phyloP scores from a whole-genome alignment of 2,329 filamentous ascomycete genomes.

The Pseudopyrenochaeta lycopersici region DNA sequence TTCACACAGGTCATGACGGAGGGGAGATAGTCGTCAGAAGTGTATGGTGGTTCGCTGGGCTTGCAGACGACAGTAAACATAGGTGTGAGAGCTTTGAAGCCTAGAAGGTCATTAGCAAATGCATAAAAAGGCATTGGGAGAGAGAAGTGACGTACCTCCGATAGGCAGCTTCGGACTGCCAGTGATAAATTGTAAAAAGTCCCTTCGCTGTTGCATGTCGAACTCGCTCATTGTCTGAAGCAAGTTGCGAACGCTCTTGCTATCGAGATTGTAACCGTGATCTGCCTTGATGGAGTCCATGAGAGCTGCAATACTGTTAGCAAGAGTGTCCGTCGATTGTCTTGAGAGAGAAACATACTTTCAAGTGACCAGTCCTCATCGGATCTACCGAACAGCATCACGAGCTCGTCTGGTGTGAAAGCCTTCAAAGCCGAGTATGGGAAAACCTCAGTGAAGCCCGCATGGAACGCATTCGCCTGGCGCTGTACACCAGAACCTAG shows the following conservation, averaged over 20 bases:
- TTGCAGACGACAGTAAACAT: slow-evolving; percentile 99
- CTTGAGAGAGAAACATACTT: slow-evolving; percentile 68
- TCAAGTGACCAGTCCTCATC: slow-evolving; percentile 98
- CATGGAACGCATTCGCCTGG: slow-evolving; percentile 90
- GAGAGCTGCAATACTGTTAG: slow-evolving; percentile 68
- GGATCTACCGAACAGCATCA: slow-evolving; percentile 89
- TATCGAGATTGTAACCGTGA: slow-evolving; percentile 98
- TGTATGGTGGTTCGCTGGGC: slow-evolving; percentile 92
- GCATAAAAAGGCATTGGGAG: not conserved
- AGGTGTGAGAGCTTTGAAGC: slow-evolving; percentile 94
- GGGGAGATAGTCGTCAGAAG: slow-evolving; percentile 96
- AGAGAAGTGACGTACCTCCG: slow-evolving; percentile 72
- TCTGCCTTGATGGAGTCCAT: slow-evolving; percentile 99
- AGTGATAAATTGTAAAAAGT: slow-evolving; percentile 97
- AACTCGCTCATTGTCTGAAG: slow-evolving; percentile 95
- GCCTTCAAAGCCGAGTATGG: slow-evolving; percentile 90
- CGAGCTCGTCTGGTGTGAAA: slow-evolving; percentile 94
- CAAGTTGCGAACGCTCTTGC: slow-evolving; percentile 91
- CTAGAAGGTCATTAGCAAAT: slow-evolving; percentile 56
- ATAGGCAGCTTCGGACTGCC: slow-evolving; percentile 98
- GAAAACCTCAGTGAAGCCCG: slow-evolving; percentile 95
- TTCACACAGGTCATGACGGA: slow-evolving; percentile 99
- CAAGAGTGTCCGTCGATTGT: slow-evolving; percentile 5
- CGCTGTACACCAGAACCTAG: slow-evolving; percentile 85
- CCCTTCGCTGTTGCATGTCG: slow-evolving; percentile 75